Conservation (phyloP, 2,329 filamentous ascomycete genomes). For the Trichothecium roseum region DNA sequence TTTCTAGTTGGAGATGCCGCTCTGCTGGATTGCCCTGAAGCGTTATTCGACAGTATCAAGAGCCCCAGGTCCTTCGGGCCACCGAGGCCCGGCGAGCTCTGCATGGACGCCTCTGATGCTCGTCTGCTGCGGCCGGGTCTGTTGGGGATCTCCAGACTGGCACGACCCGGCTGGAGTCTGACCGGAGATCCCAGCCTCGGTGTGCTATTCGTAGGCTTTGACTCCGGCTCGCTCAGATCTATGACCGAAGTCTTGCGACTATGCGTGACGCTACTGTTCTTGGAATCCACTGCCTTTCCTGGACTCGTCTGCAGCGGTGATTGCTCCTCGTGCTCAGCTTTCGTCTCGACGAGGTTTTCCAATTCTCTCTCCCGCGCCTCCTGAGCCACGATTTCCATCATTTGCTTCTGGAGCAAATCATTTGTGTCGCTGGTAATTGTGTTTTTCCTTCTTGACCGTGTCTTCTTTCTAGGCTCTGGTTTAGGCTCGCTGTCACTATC, state of each 20-base stretch:
- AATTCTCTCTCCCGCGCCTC: slow-evolving; percentile 35
- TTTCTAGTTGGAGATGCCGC: slow-evolving; percentile 54
- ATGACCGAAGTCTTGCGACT: slow-evolving; percentile 25
- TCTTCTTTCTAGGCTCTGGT: slow-evolving; percentile 12
- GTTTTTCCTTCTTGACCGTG: slow-evolving; percentile 22
- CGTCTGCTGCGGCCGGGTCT: slow-evolving; percentile 29
- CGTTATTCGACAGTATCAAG: slow-evolving; percentile 26
- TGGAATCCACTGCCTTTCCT: slow-evolving; percentile 15
- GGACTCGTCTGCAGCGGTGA: slow-evolving; percentile 9
- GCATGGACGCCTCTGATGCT: slow-evolving; percentile 29
- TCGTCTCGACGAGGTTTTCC: slow-evolving; percentile 18
- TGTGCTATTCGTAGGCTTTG: slow-evolving; percentile 13
- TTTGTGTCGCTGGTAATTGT: slow-evolving; percentile 37
- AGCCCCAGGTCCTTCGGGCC: slow-evolving; percentile 27
- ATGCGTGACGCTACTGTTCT: slow-evolving; percentile 18
- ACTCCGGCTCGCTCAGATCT: slow-evolving; percentile 30
- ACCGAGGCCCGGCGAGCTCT: slow-evolving; percentile 42
- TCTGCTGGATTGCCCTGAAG: slow-evolving; percentile 54
- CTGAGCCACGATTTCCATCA: slow-evolving; percentile 48
- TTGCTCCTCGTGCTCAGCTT: slow-evolving; percentile 16
- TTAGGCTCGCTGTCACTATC: slow-evolving; percentile 12
- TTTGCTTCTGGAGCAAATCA: slow-evolving; percentile 50
- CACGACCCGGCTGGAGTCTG: slow-evolving; percentile 19
- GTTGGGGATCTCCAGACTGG: slow-evolving; percentile 40
- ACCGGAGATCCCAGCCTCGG: slow-evolving; percentile 11